Evolutionary conservation across 2,329 filamentous ascomycete species (phyloP).

Genomic region (Alternaria conjuncta): DNA sequence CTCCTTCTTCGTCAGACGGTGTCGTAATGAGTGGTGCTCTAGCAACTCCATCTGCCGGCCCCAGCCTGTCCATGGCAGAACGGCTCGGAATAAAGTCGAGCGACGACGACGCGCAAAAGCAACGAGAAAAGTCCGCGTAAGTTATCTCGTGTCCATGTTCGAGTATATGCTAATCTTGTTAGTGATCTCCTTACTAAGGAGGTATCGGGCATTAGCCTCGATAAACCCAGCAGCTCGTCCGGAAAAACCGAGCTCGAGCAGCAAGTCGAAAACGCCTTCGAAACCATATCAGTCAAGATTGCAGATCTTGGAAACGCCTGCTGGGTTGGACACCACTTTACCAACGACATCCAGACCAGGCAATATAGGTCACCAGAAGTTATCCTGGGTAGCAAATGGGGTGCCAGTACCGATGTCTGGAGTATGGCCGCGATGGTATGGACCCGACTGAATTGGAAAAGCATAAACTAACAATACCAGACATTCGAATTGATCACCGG

Average conservation of each 20-base stretch:
- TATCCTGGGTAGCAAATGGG: conserved; percentile 96
- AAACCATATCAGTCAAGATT: conserved; percentile 98
- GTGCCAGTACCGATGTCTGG: conserved; percentile 99
- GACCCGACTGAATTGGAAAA: too few relatives aligned
- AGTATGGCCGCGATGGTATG: conserved; percentile 99
- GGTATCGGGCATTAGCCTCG: conserved; percentile 91
- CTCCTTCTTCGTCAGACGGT: conserved; percentile 49
- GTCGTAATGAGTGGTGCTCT: conserved; percentile 63
- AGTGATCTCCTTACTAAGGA: conserved; percentile 91
- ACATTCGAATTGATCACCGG: conserved; percentile 97
- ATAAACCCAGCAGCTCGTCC: conserved; percentile 65
- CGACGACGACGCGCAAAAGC: conserved; percentile 69
- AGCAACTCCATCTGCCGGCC: conserved; percentile 55
- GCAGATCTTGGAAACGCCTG: conserved; percentile 97
- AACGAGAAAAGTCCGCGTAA: conserved; percentile 93
- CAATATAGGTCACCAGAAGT: conserved; percentile 98
- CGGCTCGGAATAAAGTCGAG: conserved; percentile 61
- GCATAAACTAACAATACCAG: conserved; percentile 62
- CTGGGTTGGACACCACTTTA: conserved; percentile 99
- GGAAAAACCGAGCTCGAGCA: conserved; percentile 52
- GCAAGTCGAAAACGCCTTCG: conserved; percentile 66
- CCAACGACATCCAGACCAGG: conserved; percentile 97
- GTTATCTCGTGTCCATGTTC: conserved; percentile 40
- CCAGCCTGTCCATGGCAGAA: conserved; percentile 64
- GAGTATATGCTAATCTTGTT: not conserved